Percentiles rank a stretch among this genome's conserved stretches.
These are phyloP conservation scores for Handroanthus guayacan DNA, from an alignment of 257 asterid species.

Conservation along the genomic window DNA sequence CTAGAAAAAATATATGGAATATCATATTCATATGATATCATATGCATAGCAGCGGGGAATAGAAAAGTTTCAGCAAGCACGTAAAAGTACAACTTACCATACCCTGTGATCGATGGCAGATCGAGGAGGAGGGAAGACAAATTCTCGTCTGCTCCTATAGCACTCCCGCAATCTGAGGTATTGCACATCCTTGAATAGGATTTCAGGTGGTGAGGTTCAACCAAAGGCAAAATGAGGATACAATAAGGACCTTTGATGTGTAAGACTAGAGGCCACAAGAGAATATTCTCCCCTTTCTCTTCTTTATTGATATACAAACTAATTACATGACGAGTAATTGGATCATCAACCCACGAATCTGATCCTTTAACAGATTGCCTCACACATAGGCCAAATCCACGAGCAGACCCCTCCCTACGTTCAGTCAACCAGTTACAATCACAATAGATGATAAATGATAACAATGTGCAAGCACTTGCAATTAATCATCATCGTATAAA, in stretches of 20 bases:
- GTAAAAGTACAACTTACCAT: constrained; percentile 64
- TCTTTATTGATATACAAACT: constrained; percentile 63
- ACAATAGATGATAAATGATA: constrained; percentile 25
- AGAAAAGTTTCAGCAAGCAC: constrained; percentile 25
- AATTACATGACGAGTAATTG: constrained; percentile 82
- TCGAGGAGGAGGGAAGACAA: constrained; percentile 76
- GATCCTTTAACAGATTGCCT: constrained; percentile 84
- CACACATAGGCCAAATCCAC: constrained; percentile 83
- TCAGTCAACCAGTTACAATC: constrained; percentile 27
- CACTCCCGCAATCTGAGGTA: constrained; percentile 79
- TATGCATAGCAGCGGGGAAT: constrained; percentile 16
- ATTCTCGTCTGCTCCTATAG: constrained; percentile 74
- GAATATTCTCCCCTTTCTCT: constrained; percentile 58
- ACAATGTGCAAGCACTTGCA: constrained; percentile 29
- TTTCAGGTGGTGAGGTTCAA: constrained; percentile 81
- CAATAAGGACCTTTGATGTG: constrained; percentile 75
- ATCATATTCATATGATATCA: constrained; percentile 3
- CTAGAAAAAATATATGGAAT: constrained; percentile 4
- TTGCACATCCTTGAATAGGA: constrained; percentile 75
- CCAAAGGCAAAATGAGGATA: constrained; percentile 80
- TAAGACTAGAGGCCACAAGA: constrained; percentile 84
- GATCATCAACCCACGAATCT: constrained; percentile 98
- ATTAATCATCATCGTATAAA: constrained; percentile 9
- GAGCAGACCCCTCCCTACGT: constrained; percentile 87
- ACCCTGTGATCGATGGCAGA: constrained; percentile 99